Percentiles rank a stretch among this genome's conserved stretches.
Conservation (phyloP, 306 rosid species). For the Fragaria nilgerrensis region DNA sequence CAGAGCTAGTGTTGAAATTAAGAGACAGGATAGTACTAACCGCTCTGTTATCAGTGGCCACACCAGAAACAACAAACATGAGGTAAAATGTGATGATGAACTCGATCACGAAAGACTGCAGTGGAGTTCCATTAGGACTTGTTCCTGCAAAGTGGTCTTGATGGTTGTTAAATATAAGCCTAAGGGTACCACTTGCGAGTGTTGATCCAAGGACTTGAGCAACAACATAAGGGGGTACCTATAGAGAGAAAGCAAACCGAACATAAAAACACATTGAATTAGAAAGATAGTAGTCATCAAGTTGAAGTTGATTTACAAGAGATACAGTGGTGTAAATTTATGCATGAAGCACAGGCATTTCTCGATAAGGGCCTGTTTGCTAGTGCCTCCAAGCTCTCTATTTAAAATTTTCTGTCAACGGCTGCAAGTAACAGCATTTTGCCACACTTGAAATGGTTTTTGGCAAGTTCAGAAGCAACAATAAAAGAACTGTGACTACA, state of each 20-base stretch:
- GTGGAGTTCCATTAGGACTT: constrained; percentile 42
- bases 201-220: constrained; percentile 71
- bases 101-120: constrained; percentile 68
- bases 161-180: constrained; percentile 43
- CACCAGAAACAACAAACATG: constrained; percentile 74
- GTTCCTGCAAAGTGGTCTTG: constrained; percentile 63
- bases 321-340: background rate
- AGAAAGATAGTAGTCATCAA: background rate
- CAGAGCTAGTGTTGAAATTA: background rate
- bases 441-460: background rate
- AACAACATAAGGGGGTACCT: constrained; percentile 68
- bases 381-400: background rate
- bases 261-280: background rate
- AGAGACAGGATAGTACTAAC: constrained; percentile 25
- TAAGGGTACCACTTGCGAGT: constrained; percentile 73
- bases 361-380: background rate
- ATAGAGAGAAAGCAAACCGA: background rate
- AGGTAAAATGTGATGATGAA: constrained; percentile 79
- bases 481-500: background rate
- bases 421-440: background rate
- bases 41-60: constrained; percentile 80
- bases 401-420: background rate
- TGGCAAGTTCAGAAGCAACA: background rate
- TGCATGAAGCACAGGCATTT: background rate
- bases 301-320: background rate